phyloP scores from a whole-genome alignment of 495 filamentous ascomycete genomes.

The Daldinia caldariorum region DNA sequence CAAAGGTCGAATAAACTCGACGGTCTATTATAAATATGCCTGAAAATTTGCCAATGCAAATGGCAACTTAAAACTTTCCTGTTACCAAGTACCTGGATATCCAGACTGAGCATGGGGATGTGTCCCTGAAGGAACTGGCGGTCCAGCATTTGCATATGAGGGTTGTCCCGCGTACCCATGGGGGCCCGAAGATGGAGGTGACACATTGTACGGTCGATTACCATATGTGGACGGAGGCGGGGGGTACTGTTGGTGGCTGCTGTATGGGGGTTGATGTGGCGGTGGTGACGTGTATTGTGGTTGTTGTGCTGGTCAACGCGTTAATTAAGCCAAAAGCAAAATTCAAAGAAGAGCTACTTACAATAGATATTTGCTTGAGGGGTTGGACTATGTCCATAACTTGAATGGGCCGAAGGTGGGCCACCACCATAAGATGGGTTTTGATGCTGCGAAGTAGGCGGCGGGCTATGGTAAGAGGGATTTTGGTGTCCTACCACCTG shows the following conservation, averaged over 20 bases:
- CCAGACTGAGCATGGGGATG: constrained; percentile 50
- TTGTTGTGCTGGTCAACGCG: constrained; percentile 44
- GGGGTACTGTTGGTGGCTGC: constrained; percentile 46
- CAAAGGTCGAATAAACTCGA: constrained; percentile 30
- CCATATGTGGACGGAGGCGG: constrained; percentile 47
- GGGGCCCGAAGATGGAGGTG: constrained; percentile 40
- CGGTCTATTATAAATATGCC: constrained; percentile 38
- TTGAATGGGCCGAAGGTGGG: constrained; percentile 35
- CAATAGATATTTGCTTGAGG: constrained; percentile 44
- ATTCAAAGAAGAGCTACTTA: constrained; percentile 26
- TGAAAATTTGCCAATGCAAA: constrained; percentile 27
- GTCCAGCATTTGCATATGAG: constrained; percentile 44
- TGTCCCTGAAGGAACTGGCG: constrained; percentile 47
- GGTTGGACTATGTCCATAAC: constrained; percentile 43
- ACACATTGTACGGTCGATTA: constrained; percentile 43
- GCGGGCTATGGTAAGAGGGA: constrained; percentile 40
- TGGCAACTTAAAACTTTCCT: neutral
- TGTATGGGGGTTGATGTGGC: constrained; percentile 34
- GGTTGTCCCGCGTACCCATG: constrained; percentile 48
- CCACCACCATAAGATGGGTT: constrained; percentile 38
- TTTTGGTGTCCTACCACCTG: constrained; percentile 42
- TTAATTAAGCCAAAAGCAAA: constrained; percentile 7
- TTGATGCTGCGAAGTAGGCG: constrained; percentile 44
- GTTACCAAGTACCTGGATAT: constrained; percentile 47
- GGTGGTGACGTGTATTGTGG: constrained; percentile 44